Evolutionary conservation across 73 alveolate genomes (phyloP).

Genomic region (Tetrahymena thermophila): DNA sequence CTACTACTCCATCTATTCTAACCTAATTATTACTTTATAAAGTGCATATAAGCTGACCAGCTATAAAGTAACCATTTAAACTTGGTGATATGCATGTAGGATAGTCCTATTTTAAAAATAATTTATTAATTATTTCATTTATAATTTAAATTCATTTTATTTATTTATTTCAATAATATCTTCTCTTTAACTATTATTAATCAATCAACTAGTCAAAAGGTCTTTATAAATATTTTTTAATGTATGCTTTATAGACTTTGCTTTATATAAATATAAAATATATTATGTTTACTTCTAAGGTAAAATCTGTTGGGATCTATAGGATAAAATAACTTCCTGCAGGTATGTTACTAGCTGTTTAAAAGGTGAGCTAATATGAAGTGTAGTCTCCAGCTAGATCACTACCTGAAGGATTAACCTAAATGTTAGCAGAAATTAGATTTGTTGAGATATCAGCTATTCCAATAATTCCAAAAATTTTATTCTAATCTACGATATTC

Average conservation of each 20-base stretch:
- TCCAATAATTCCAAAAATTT: slow-evolving; percentile 38
- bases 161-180: no score
- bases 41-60: slow-evolving; percentile 22
- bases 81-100: background rate
- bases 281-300: background rate
- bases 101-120: background rate
- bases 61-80: slow-evolving; percentile 5
- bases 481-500: slow-evolving; percentile 36
- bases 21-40: background rate
- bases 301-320: slow-evolving; percentile 6
- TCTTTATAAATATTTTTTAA: no score
- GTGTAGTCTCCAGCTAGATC: slow-evolving; percentile 34
- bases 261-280: background rate
- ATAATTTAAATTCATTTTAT: no score
- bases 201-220: no score
- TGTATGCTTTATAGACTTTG: no score
- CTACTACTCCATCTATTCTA: slow-evolving; percentile 17
- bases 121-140: background rate
- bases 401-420: slow-evolving; percentile 21
- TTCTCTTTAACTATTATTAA: background rate
- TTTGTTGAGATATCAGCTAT: slow-evolving; percentile 22
- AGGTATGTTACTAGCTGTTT: slow-evolving; percentile 1
- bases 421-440: slow-evolving; percentile 19
- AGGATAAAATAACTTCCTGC: slow-evolving; percentile 11
- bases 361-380: slow-evolving; percentile 12